phyloP scores from a whole-genome alignment of 2,329 filamentous ascomycete genomes.

The Colletotrichum tofieldiae region DNA sequence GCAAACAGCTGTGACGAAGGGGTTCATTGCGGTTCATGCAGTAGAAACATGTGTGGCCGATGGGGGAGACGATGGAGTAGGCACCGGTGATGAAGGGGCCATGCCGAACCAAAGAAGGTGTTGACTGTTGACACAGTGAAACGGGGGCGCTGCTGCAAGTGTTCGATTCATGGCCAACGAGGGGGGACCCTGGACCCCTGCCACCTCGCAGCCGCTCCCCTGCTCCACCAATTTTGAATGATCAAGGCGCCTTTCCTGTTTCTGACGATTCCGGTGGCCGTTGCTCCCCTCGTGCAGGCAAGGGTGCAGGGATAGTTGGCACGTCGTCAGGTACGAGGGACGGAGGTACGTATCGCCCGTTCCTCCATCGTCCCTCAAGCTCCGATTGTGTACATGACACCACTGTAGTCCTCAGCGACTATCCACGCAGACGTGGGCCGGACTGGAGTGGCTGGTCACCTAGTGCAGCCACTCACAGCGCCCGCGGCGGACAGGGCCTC shows the following conservation, averaged over 20 bases:
- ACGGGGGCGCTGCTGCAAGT: background rate
- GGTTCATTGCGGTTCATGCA: slow-evolving; percentile 25
- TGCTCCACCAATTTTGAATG: slow-evolving; percentile 39
- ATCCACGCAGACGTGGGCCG: slow-evolving; percentile 15
- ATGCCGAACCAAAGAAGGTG: background rate
- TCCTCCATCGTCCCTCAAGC: slow-evolving; percentile 3
- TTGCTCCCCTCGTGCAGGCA: slow-evolving; percentile 29
- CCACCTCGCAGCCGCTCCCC: slow-evolving; percentile 11
- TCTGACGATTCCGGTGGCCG: slow-evolving; percentile 40
- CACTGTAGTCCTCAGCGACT: background rate
- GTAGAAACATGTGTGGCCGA: background rate
- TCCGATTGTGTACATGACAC: background rate
- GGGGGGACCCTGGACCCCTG: slow-evolving; percentile 27
- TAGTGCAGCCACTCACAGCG: slow-evolving; percentile 30
- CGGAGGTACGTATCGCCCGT: slow-evolving; percentile 14
- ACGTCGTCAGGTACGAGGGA: slow-evolving; percentile 25
- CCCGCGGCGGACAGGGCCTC: slow-evolving; percentile 12
- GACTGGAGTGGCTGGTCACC: slow-evolving; percentile 3
- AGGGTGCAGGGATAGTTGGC: slow-evolving; percentile 17
- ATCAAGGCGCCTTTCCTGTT: slow-evolving; percentile 34
- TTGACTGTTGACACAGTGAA: background rate
- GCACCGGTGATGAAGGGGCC: background rate
- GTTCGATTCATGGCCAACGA: slow-evolving; percentile 31
- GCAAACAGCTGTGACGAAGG: slow-evolving; percentile 1
- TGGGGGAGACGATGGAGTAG: slow-evolving; percentile 12